Evolutionary conservation across 2,329 filamentous ascomycete species (phyloP).

Genomic region (Colletotrichum gigasporum): DNA sequence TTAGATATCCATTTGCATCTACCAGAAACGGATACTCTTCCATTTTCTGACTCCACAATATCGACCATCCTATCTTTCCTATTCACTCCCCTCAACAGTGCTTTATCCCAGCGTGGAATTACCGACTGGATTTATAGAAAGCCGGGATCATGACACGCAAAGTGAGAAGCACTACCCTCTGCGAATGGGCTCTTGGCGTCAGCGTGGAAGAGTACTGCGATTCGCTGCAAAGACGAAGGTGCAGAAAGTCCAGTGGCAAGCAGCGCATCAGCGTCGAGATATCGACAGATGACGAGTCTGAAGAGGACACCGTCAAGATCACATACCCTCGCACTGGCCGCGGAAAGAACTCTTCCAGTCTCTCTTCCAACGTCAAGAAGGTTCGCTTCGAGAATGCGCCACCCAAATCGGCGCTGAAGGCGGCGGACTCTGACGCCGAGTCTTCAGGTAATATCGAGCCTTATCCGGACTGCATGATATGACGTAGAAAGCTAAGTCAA

Average conservation of each 20-base stretch:
- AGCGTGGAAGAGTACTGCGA: constrained; percentile 41
- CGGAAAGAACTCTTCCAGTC: not conserved
- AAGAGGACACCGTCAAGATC: constrained; percentile 57
- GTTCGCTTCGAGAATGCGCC: constrained; percentile 51
- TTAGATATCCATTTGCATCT: too few species aligned
- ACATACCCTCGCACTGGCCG: constrained; percentile 55
- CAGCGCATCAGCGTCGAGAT: constrained; percentile 45
- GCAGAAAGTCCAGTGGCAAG: constrained; percentile 37
- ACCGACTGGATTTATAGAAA: not conserved
- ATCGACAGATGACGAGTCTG: constrained; percentile 62
- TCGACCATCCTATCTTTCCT: too few species aligned
- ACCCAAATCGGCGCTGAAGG: constrained; percentile 50
- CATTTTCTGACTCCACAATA: too few species aligned
- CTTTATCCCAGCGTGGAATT: not conserved
- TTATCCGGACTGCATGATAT: not conserved
- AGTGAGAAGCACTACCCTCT: constrained; percentile 35
- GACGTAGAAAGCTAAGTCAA: constrained; percentile 11
- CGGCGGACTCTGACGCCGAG: constrained; percentile 30
- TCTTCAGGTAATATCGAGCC: constrained; percentile 15
- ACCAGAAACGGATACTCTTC: too few species aligned
- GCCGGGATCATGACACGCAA: constrained; percentile 22
- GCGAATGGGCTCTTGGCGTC: constrained; percentile 53
- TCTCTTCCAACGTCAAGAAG: constrained; percentile 46
- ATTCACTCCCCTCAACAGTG: not conserved
- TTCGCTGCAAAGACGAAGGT: constrained; percentile 15